phyloP scores from a whole-genome alignment of 176 grass and related monocot species.

The Phoenix roebelenii region DNA sequence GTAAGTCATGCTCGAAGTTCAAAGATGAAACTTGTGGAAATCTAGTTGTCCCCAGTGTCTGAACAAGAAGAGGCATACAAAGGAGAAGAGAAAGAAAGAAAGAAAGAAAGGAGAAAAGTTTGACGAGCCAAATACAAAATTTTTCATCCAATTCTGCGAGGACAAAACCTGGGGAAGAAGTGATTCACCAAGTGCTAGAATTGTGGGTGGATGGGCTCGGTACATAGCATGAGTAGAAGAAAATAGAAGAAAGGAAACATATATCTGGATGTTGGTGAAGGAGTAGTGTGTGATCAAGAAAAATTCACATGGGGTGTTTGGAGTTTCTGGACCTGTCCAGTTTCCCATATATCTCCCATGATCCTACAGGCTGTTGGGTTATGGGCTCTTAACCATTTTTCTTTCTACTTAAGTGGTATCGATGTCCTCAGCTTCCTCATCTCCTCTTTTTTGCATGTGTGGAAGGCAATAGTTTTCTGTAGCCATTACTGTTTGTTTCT shows the following conservation, averaged over 20 bases:
- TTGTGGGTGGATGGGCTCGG: too few relatives aligned
- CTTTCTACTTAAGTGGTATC: background rate
- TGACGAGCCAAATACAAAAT: too few relatives aligned
- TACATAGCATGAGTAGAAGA: background rate
- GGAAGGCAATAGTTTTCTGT: background rate
- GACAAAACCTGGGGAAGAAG: too few relatives aligned
- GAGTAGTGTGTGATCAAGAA: background rate
- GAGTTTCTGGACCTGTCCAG: background rate
- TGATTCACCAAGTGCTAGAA: too few relatives aligned
- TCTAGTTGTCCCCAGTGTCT: too few relatives aligned
- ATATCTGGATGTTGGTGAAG: background rate
- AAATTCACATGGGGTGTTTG: constrained; percentile 22
- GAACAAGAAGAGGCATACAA: too few relatives aligned
- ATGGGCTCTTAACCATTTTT: constrained; percentile 1
- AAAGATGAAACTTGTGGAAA: too few relatives aligned
- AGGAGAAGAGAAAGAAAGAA: too few relatives aligned
- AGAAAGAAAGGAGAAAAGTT: too few relatives aligned
- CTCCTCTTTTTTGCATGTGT: background rate
- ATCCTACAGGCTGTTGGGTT: background rate
- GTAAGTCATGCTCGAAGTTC: too few relatives aligned
- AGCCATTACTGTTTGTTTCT: constrained; percentile 1
- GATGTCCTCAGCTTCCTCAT: background rate
- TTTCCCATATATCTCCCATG: too few relatives aligned
- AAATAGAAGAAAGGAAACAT: background rate
- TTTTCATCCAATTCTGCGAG: too few relatives aligned